Conservation (phyloP, 1,284 basidiomycete species). For the Pyrrhoderma lamaoense region DNA sequence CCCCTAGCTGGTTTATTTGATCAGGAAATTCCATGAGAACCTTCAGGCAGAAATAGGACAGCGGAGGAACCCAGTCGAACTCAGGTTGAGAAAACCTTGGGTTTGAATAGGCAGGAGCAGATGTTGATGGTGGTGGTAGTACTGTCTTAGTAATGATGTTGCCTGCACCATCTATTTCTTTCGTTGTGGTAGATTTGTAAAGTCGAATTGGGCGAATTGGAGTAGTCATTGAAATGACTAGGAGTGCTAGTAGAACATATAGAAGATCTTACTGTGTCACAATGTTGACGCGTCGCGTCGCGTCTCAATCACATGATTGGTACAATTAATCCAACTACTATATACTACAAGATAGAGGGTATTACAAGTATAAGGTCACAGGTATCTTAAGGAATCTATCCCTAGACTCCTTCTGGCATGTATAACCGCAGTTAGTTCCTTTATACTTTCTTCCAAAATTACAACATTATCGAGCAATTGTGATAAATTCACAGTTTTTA, state of each 20-base stretch:
- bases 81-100: not conserved
- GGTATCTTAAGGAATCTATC: conserved; percentile 74
- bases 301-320: conserved; percentile 14
- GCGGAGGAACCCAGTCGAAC: conserved; percentile 29
- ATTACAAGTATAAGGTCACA: conserved; percentile 30
- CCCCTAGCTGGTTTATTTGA: conserved; percentile 29
- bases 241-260: too few species aligned
- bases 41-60: conserved; percentile 34
- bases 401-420: conserved; percentile 81
- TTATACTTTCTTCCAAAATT: conserved; percentile 91
- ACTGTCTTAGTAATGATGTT: conserved; percentile 29
- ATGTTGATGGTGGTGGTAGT: conserved; percentile 21
- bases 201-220: not conserved
- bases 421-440: conserved; percentile 86
- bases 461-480: conserved; percentile 91
- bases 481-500: conserved; percentile 63
- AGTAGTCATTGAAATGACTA: not conserved
- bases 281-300: conserved; percentile 3
- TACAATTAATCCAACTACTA: not conserved
- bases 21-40: conserved; percentile 33
- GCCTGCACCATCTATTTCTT: conserved; percentile 22
- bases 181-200: not conserved
- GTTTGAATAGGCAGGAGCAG: conserved; percentile 25
- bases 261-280: too few species aligned
- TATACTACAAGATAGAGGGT: not conserved